Conservation (phyloP, 2,329 filamentous ascomycete species). For the Claviceps fusiformis region DNA sequence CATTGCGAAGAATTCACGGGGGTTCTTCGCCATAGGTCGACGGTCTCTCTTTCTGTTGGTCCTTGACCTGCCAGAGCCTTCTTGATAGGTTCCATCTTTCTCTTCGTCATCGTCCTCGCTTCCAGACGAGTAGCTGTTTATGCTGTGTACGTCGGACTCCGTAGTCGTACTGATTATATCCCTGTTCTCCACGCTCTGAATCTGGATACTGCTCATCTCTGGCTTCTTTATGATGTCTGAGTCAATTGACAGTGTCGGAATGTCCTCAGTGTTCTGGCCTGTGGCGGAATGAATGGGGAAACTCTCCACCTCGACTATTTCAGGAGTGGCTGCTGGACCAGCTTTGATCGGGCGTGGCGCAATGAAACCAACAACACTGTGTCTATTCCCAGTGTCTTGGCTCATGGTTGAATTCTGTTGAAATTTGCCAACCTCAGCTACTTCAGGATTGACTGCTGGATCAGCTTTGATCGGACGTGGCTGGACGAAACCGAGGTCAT, state of each 20-base stretch:
- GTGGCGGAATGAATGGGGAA: neutral
- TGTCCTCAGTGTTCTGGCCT: neutral
- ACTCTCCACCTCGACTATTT: neutral
- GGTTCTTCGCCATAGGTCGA: neutral
- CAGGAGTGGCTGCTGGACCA: neutral
- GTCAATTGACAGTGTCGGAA: neutral
- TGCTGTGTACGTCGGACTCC: neutral
- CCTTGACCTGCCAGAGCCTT: neutral
- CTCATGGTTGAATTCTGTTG: too few relatives aligned
- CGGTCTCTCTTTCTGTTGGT: neutral
- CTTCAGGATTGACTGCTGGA: neutral
- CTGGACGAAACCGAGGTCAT: too few relatives aligned
- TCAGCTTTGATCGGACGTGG: neutral
- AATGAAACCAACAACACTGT: too few relatives aligned
- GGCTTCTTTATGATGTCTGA: neutral
- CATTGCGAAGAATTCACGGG: neutral
- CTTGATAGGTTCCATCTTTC: neutral
- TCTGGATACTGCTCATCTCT: neutral
- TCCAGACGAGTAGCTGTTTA: neutral
- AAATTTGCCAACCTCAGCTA: too few relatives aligned
- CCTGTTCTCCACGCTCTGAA: neutral
- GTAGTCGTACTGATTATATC: neutral
- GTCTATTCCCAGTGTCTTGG: too few relatives aligned
- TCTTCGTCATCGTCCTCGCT: neutral
- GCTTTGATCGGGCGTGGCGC: too few relatives aligned